Conservation (phyloP, 495 filamentous ascomycete species). For the Achaetomiella virescens region DNA sequence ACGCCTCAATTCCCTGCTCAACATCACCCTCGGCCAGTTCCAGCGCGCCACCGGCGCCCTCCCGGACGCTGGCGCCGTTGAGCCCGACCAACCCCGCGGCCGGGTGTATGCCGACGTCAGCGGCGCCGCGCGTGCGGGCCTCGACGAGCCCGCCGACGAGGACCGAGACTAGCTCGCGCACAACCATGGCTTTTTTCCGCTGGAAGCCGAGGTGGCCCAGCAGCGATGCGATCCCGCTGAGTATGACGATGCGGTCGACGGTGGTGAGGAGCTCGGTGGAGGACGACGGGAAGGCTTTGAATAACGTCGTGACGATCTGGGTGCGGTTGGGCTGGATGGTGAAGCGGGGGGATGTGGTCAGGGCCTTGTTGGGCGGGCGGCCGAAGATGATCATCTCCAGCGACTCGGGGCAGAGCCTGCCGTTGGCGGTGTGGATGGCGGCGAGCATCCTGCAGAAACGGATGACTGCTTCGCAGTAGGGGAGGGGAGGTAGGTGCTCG, state of each 20-base stretch:
- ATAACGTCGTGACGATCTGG: constrained; percentile 63
- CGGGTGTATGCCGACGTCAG: constrained; percentile 91
- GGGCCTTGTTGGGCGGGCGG: constrained; percentile 23
- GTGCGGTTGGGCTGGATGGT: constrained; percentile 51
- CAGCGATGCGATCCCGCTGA: constrained; percentile 81
- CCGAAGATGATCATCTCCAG: constrained; percentile 59
- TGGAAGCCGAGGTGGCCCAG: constrained; percentile 68
- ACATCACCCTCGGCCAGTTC: constrained; percentile 71
- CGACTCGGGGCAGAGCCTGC: constrained; percentile 59
- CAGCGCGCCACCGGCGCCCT: constrained; percentile 49
- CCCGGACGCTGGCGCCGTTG: constrained; percentile 38
- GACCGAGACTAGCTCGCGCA: constrained; percentile 75
- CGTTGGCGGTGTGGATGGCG: constrained; percentile 61
- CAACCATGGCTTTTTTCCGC: constrained; percentile 79
- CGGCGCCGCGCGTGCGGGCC: constrained; percentile 84
- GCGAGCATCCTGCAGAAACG: constrained; percentile 70
- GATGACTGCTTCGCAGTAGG: constrained; percentile 76
- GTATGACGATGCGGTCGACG: constrained; percentile 65
- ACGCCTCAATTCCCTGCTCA: constrained; percentile 60
- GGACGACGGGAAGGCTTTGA: constrained; percentile 64
- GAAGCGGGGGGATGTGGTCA: constrained; percentile 40
- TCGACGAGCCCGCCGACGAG: constrained; percentile 83
- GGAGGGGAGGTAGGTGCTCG: constrained; percentile 73
- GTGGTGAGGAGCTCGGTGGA: constrained; percentile 56
- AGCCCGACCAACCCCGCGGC: constrained; percentile 73